These are phyloP conservation scores for Discostella stelligeroides DNA, from an alignment of 108 stramenopile genomes.

Conservation along the genomic window DNA sequence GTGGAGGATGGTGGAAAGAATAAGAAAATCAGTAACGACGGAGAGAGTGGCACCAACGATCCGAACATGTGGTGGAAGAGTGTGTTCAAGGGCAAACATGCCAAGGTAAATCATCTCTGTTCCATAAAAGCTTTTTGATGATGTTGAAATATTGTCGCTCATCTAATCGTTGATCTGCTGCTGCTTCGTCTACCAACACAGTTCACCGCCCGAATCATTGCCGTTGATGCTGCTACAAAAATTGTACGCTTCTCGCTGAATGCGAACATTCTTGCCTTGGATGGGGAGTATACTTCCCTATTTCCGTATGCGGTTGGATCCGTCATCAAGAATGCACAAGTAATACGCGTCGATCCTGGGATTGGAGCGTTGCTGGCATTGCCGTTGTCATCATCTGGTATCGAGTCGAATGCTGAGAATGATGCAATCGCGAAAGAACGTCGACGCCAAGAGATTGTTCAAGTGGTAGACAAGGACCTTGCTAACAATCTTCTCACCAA, in stretches of 20 bases:
- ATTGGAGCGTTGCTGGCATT: conserved; percentile 82
- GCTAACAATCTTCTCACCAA: conserved; percentile 51
- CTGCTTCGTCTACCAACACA: too few species aligned
- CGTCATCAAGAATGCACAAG: conserved; percentile 67
- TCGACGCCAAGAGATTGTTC: conserved; percentile 2
- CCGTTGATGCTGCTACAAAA: conserved; percentile 76
- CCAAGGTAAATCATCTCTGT: too few species aligned
- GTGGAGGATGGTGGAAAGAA: not conserved
- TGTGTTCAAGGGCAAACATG: conserved; percentile 44
- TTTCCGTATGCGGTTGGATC: conserved; percentile 55
- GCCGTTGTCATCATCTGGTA: conserved; percentile 25
- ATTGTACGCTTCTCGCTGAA: conserved; percentile 77
- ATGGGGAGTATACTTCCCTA: conserved; percentile 21
- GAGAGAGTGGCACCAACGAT: too few species aligned
- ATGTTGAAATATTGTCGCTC: too few species aligned
- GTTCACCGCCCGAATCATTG: conserved; percentile 78
- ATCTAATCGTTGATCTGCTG: too few species aligned
- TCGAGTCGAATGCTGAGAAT: too few species aligned
- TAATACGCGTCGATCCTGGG: conserved; percentile 81
- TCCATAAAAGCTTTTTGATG: too few species aligned
- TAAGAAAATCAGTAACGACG: not conserved
- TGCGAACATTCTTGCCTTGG: conserved; percentile 65
- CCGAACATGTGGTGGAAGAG: conserved; percentile 54
- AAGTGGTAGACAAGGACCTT: conserved; percentile 41
- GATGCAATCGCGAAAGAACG: conserved; percentile 24